Evolutionary conservation across 73 alveolate species (phyloP).

Genomic region (Tetrahymena malaccensis): DNA sequence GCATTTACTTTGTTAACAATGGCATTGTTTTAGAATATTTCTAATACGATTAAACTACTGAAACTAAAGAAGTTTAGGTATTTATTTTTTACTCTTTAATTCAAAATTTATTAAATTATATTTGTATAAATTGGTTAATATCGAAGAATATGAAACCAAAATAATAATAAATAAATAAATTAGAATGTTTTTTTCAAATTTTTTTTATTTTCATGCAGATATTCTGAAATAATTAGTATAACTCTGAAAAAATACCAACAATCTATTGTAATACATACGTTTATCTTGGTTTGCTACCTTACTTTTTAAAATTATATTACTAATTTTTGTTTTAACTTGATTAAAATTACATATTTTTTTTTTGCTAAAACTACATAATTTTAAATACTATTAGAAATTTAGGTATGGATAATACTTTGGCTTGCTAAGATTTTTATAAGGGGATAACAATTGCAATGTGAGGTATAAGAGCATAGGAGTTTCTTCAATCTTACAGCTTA

Average conservation of each 20-base stretch:
- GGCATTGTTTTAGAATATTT: background rate
- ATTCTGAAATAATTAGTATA: too few species aligned
- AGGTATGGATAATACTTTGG: background rate
- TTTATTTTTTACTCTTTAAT: background rate
- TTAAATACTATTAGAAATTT: background rate
- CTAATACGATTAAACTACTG: background rate
- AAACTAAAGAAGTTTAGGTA: background rate
- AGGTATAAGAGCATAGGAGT: background rate
- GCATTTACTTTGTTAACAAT: background rate
- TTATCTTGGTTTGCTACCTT: too few species aligned
- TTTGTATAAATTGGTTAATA: too few species aligned
- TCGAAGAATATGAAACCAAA: too few species aligned
- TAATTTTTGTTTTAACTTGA: too few species aligned
- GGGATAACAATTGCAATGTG: background rate
- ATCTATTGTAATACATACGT: too few species aligned
- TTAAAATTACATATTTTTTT: background rate
- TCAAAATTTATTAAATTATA: too few species aligned
- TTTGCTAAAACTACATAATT: background rate
- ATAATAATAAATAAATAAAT: too few species aligned
- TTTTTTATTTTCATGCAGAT: too few species aligned
- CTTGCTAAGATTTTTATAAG: background rate
- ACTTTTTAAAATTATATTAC: too few species aligned
- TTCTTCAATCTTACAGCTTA: background rate
- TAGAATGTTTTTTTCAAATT: too few species aligned
- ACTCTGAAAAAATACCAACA: too few species aligned